Base-by-base conservation (phyloP, 352 stramenopile genomes). In the Halophytophthora batemanensis region DNA sequence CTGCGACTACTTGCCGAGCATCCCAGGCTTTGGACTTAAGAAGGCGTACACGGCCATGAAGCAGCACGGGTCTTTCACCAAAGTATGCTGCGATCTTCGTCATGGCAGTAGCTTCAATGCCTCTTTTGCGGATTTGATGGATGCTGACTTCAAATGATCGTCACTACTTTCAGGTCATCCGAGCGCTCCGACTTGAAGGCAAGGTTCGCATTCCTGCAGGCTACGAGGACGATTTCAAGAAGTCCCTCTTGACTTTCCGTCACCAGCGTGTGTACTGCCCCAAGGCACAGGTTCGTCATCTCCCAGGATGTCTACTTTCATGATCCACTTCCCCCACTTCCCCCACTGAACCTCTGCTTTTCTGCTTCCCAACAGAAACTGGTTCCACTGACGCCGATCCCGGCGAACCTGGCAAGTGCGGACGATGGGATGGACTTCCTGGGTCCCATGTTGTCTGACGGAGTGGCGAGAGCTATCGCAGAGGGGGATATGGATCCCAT, bases 1-100 rank as follows among this genome's bases (percentile, higher is more conserved):
- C 2, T 97, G 89, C 63, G 89, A 97, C 57, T 97, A 97, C 41
- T 56, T 95, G 2, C 43, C 80, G 15, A 91, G 76, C 36, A 76
- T 97, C 21, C 63, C 80, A 34, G 82, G 86, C 2, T 77, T 97
- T 50, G 89, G 89, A 1, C 59, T 97, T 25, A 92, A 92, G 50
- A 91, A 82, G 46, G 74, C 83, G 17, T 86, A 93, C 56, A 52
- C 47, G 6, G 63, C 82, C 11, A 66, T 93, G 17, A 88, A 88
- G 38, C 77, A 87, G 48, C 80, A 93, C 42, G 81, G 83, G 7
- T 79, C 70, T 10, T 74, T 75, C 37, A 58, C 43, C 11, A 92
- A 90, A 46, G 82, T 90, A 45, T 13, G 47, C n/a, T n/a, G n/a
- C n/a, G n/a, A n/a, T 40, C 4, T 35, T 37, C 10, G 3, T 46